These are phyloP conservation scores for Salvia sclarea DNA, from an alignment of 305 asterid genomes.

Conservation along the genomic window DNA sequence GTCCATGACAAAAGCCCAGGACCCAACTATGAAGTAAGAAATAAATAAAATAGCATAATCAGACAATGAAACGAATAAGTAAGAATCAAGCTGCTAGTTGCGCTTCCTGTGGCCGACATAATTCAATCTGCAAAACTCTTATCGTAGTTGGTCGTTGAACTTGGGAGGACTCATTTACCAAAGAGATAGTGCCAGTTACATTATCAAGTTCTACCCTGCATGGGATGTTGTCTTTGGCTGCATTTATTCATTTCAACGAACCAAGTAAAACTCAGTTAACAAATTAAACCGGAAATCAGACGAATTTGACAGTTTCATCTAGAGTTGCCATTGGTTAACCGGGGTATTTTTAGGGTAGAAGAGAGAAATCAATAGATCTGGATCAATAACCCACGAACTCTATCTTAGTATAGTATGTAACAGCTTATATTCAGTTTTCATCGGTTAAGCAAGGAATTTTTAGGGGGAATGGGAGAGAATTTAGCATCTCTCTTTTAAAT, in stretches of 20 bases:
- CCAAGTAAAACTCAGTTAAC: background rate
- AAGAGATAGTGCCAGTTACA: background rate
- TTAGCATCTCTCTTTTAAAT: too few relatives aligned
- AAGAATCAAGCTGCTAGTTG: background rate
- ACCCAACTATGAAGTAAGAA: background rate
- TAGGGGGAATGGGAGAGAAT: too few relatives aligned
- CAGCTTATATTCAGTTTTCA: too few relatives aligned
- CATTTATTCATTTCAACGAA: background rate
- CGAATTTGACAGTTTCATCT: background rate
- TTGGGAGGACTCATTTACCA: background rate
- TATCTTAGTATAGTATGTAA: too few relatives aligned
- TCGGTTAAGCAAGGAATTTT: too few relatives aligned
- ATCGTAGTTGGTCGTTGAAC: background rate
- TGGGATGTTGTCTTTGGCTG: background rate
- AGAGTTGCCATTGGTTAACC: background rate
- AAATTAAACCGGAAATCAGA: background rate
- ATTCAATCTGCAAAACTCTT: background rate
- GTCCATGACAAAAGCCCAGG: background rate
- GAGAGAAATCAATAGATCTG: background rate
- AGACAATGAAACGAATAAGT: background rate
- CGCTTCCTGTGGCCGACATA: background rate
- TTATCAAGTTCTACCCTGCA: background rate
- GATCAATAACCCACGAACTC: too few relatives aligned
- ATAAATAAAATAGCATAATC: background rate
- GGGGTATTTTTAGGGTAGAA: background rate